Percentiles rank a stretch among this genome's conserved stretches.
phyloP scores from a whole-genome alignment of 441 rosid genomes.

The Erodium trifolium region DNA sequence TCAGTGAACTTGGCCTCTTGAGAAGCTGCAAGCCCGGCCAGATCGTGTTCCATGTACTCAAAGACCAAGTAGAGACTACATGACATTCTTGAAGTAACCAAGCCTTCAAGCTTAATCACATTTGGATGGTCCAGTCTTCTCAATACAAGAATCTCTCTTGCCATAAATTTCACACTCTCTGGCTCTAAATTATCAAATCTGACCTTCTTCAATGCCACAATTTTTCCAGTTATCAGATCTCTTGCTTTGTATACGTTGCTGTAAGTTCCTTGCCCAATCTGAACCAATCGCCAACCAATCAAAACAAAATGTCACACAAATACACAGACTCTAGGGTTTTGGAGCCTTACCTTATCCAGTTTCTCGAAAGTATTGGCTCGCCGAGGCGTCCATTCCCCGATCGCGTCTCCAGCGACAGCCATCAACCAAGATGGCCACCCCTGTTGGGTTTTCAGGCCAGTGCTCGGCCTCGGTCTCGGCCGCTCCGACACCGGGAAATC shows the following conservation, averaged over 20 bases:
- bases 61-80: conserved; percentile 58
- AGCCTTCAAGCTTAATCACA: conserved; percentile 79
- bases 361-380: conserved; percentile 72
- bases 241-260: conserved; percentile 42
- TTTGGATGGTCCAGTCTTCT: conserved; percentile 65
- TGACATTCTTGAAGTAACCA: conserved; percentile 45
- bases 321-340: neutral
- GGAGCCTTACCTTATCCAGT: conserved; percentile 58
- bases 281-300: neutral
- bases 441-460: conserved; percentile 28
- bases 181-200: conserved; percentile 81
- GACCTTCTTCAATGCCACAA: conserved; percentile 49
- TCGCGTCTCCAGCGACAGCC: conserved; percentile 68
- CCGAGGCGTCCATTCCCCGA: conserved; percentile 72
- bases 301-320: neutral
- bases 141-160: conserved; percentile 78
- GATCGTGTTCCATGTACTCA: conserved; percentile 94
- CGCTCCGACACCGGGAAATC: conserved; percentile 28
- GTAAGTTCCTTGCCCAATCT: conserved; percentile 72
- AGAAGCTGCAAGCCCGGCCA: conserved; percentile 61
- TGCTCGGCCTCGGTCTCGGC: conserved; percentile 28
- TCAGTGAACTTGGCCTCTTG: conserved; percentile 66
- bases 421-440: conserved; percentile 88
- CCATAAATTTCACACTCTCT: conserved; percentile 91
- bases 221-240: conserved; percentile 39